Base-by-base conservation (phyloP, 768 basidiomycete genomes). In the Phylloporus arenicola region DNA sequence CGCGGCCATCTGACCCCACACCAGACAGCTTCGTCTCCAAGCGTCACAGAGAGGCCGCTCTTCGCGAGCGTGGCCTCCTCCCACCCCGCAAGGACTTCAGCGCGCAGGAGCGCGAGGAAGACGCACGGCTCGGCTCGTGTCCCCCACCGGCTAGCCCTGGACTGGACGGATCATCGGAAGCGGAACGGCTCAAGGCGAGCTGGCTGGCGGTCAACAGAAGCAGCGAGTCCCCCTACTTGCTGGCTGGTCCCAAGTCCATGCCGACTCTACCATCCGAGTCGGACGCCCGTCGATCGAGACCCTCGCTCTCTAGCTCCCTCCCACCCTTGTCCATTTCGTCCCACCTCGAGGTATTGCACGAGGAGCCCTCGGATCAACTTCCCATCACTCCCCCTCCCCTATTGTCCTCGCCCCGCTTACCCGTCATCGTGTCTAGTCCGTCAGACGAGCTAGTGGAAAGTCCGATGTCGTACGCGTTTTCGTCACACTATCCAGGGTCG, bases 11-110 rank as follows among this genome's bases (percentile, higher is more conserved):
- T 1, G 29, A 24, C 57, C 20, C 29, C 42, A n/a, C 8, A 5
- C 65, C 68, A 0, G 64, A 61, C 33, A 45, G 50, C 22, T 52
- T 64, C 16, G n/a, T 48, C 41, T 68, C 68, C 1, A 61, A 45
- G 35, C 50, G 52, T 6, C 52, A 57, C 19, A 47, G 65, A 19
- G 77, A 82, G 41, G 81, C 79, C 3, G 82, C 83, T 2, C 72
- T 84, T 19, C 75, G 82, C 12, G 81, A 76, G 56, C 75, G 81
- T 29, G 82, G 83, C 0, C 68, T 85, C 34, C 68, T 79, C 2
- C 81, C 83, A 20, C 74, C 77, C 2, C 35, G 51, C 22, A 67
- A 63, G 31, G 68, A 69, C 44, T 64, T 72, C 6, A 73, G 69
- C 39, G 39, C 59, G 37, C 68, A 69, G 45, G 68, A 76, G 65